Base-by-base conservation (phyloP, 2,329 filamentous ascomycete genomes). In the Neoarthrinium moseri region DNA sequence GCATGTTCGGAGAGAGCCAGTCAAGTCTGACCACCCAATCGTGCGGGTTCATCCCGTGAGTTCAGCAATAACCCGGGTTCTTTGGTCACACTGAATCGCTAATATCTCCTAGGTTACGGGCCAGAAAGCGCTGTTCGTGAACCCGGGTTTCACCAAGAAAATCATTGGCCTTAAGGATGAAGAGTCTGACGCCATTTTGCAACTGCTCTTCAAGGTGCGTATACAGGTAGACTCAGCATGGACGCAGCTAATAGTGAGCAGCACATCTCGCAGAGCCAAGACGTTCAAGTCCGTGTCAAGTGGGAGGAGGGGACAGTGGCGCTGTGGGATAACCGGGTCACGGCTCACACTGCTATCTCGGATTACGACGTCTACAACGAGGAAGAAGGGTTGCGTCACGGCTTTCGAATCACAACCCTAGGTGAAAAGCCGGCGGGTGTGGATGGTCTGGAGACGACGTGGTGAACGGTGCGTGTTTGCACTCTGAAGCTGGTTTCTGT, bases 101-200 rank as follows among this genome's bases (percentile, higher is more conserved):
- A n/a, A n/a, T n/a, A n/a, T n/a, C n/a, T n/a, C 15, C 34, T 7
- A 59, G 0, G 76, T 69, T 3, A 87, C 84, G 0, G 83, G 84
- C 18, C 82, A 87, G 63, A 87, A 87, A 61, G 82, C 83, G 0
- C 66, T 87, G 2, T 87, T 75, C 55, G 78, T 87, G 21, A 87
- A 87, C 57, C 79, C 80, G 7, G 81, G 86, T 51, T 60, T 46
- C 33, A 62, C 58, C 18, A 61, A 61, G 52, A 53, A 58, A 17
- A 85, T 87, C 37, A 68, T 85, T 2, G 82, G 82, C 4, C 78
- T 77, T 60, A 85, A 85, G 66, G 78, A 81, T 45, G 84, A 87
- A 58, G 84, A 87, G 60, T 82, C 77, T 3, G 83, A 87, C 46
- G 73, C 71, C 42, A 64, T 91, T 8, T 75, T 91, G 45, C 83